These are phyloP conservation scores for Ogataea nitratoaversa DNA, from an alignment of 805 yeast species.

Conservation along the genomic window DNA sequence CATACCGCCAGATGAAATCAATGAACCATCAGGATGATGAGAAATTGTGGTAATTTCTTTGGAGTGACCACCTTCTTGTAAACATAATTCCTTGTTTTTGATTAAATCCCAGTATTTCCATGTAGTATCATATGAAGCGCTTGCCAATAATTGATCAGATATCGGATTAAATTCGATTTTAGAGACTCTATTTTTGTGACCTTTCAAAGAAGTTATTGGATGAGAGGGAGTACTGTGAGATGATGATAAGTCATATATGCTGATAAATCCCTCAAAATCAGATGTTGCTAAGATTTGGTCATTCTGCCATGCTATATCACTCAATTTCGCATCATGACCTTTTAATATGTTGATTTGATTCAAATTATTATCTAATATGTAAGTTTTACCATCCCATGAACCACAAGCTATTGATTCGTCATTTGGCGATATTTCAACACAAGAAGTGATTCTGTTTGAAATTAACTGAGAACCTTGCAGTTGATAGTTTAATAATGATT, in stretches of 20 bases:
- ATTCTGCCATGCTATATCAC: slow-evolving; percentile 62
- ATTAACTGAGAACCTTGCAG: slow-evolving; percentile 67
- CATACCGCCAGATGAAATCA: slow-evolving; percentile 71
- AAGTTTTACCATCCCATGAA: slow-evolving; percentile 79
- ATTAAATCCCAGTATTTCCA: slow-evolving; percentile 85
- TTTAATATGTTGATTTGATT: slow-evolving; percentile 24
- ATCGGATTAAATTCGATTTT: slow-evolving; percentile 63
- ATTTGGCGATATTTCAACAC: slow-evolving; percentile 42
- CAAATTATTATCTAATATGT: slow-evolving; percentile 43
- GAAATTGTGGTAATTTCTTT: slow-evolving; percentile 61
- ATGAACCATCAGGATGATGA: slow-evolving; percentile 74
- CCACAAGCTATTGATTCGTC: slow-evolving; percentile 51
- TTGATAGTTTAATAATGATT: slow-evolving; percentile 32
- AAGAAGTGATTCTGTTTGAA: slow-evolving; percentile 65
- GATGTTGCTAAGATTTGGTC: slow-evolving; percentile 32
- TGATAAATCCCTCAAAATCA: slow-evolving; percentile 42
- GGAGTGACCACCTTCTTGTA: slow-evolving; percentile 88
- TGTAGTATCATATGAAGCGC: slow-evolving; percentile 79
- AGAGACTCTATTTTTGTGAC: slow-evolving; percentile 56
- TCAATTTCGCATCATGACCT: slow-evolving; percentile 63
- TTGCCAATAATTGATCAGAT: slow-evolving; percentile 44
- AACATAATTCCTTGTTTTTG: slow-evolving; percentile 43
- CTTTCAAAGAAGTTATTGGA: slow-evolving; percentile 23
- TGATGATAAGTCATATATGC: slow-evolving; percentile 4
- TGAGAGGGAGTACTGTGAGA: too few relatives aligned